Percentiles rank a stretch among this genome's conserved stretches.
These are phyloP conservation scores for Euryodendron excelsum DNA, from an alignment of 148 eudicot species.

Conservation along the genomic window DNA sequence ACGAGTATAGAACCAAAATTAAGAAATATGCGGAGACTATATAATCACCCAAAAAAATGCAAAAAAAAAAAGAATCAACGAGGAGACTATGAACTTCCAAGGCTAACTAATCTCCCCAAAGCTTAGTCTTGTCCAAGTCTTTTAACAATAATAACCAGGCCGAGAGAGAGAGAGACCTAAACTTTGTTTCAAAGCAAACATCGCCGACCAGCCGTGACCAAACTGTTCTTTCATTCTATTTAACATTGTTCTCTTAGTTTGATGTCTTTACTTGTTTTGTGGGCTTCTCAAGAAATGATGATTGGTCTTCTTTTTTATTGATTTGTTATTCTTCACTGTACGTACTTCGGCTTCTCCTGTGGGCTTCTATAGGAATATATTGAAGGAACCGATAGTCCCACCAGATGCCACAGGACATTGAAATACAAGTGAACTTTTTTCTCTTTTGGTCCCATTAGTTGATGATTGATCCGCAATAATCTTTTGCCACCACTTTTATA, in stretches of 20 bases:
- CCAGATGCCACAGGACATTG: neutral
- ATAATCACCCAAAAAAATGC: too few species aligned
- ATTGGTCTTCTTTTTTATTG: neutral
- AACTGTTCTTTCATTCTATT: too few species aligned
- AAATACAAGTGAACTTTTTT: neutral
- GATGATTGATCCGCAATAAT: neutral
- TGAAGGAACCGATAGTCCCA: neutral
- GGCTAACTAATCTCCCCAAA: too few species aligned
- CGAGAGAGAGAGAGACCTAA: neutral
- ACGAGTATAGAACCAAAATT: too few species aligned
- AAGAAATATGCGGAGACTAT: too few species aligned
- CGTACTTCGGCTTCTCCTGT: neutral
- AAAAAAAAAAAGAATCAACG: too few species aligned
- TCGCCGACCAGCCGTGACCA: too few species aligned
- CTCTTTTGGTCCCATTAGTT: neutral
- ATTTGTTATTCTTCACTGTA: neutral
- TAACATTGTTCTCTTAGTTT: neutral
- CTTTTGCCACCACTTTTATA: neutral
- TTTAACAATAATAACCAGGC: too few species aligned
- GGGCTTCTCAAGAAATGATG: neutral
- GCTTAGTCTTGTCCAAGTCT: neutral
- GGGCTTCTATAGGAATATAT: slow-evolving; percentile 2
- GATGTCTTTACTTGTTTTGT: neutral
- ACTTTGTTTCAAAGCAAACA: slow-evolving; percentile 16
- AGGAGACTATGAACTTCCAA: too few species aligned